Base-by-base conservation (phyloP, 257 asterid genomes). In the Solanum rostratum region DNA sequence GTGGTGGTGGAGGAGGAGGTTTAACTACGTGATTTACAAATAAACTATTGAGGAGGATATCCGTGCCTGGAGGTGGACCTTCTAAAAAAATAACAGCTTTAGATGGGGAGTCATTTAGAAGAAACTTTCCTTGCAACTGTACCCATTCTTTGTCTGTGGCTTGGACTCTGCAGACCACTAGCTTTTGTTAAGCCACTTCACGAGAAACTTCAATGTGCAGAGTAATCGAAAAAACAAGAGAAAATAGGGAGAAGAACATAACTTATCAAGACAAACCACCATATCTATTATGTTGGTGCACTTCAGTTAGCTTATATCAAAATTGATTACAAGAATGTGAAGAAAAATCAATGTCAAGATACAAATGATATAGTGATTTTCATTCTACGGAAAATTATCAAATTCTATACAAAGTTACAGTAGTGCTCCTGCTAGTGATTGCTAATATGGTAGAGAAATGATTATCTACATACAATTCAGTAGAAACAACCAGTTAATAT, bases 71-170 rank as follows among this genome's bases (percentile, higher is more conserved):
- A 60, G 97, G 91, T 20, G 99, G 98, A 81, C 99, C 99, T 89
- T 97, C 99, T 19, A 97, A 85, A 88, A 84, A 97, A 57, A 97
- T 81, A 52, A 95, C 90, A 10, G 86, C 94, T 84, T 79, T 89
- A 57, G 95, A 90, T 6, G 97, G 97, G 37, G 88, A 86, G 85
- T 92, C 93, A 87, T 93, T 93, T 79, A 97, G 79, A 53, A 95
- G 95, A 93, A 97, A 95, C 83, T 97, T 95, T 70, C 98, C 99
- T 86, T 87, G 95, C 91, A 94, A 84, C 85, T 89, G 92, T 81
- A 86, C 94, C 99, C 99, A 97, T 69, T 93, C 97, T 84, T 90
- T 94, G 87, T 93, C 97, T 20, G 96, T 92, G 83, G 97, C 98
- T 88, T 94, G 92, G 86, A 88, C 94, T 87, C 99, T 96, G 83